Evolutionary conservation across 129 eudicot genomes (phyloP).

Genomic region (Helianthus annuus): HanXRQr2.0-SUNRISE NC_035435.2:150689448-150689947

Average conservation of each 20-base stretch:
- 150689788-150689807: neutral
- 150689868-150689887: conserved; percentile 92
- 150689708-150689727: conserved; percentile 92
- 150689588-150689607: conserved; percentile 90
- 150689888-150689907: conserved; percentile 85
- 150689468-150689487: conserved; percentile 62
- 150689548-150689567: neutral
- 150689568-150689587: conserved; percentile 51
- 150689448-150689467: conserved; percentile 65
- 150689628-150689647: conserved; percentile 55
- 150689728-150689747: conserved; percentile 97
- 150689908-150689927: conserved; percentile 96
- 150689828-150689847: neutral
- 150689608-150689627: conserved; percentile 64
- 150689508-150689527: neutral
- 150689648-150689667: conserved; percentile 96
- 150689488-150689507: conserved; percentile 79
- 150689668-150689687: conserved; percentile 86
- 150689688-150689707: conserved; percentile 80
- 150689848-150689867: conserved; percentile 82
- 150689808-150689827: neutral
- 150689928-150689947: conserved; percentile 87
- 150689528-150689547: neutral
- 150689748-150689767: conserved; percentile 89
- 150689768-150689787: conserved; percentile 4